Percentiles rank a stretch among this genome's conserved stretches.
Evolutionary conservation across 495 filamentous ascomycete genomes (phyloP).

Genomic region (Penicillium herquei): DNA sequence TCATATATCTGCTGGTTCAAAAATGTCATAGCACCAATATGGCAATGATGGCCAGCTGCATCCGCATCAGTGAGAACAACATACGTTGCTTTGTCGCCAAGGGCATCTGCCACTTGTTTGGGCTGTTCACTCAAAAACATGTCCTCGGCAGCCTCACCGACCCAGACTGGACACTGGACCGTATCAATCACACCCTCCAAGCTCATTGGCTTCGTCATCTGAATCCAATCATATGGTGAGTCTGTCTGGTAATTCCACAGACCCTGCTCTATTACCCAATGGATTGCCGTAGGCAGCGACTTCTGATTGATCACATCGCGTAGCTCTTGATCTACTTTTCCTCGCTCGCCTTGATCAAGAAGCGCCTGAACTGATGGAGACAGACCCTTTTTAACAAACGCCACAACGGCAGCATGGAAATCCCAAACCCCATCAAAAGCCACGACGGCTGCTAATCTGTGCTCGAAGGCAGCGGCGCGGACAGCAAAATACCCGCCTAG

Average conservation of each 20-base stretch:
- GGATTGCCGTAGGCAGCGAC: conserved; percentile 2
- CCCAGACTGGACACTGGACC: conserved; percentile 32
- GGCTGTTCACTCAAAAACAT: conserved; percentile 34
- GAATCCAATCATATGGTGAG: conserved; percentile 29
- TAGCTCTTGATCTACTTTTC: too few species aligned
- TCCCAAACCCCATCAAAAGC: conserved; percentile 35
- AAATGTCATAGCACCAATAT: conserved; percentile 11
- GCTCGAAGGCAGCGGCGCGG: conserved; percentile 44
- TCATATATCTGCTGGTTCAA: neutral
- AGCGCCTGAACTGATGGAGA: too few species aligned
- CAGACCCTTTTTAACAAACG: neutral
- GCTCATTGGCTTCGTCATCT: conserved; percentile 15
- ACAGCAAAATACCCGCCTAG: conserved; percentile 39
- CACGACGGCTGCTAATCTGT: conserved; percentile 38
- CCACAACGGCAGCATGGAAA: neutral
- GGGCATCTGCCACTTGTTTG: conserved; percentile 23
- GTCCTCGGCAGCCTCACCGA: conserved; percentile 36
- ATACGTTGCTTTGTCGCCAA: conserved; percentile 32
- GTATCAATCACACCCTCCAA: conserved; percentile 26
- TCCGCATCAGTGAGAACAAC: conserved; percentile 14
- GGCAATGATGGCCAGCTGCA: conserved; percentile 29
- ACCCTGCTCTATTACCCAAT: conserved; percentile 41
- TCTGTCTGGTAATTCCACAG: conserved; percentile 38
- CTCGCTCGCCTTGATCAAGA: too few species aligned
- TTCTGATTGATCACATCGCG: neutral